phyloP scores from a whole-genome alignment of 83 land plant species.

The Thuja plicata region DNA sequence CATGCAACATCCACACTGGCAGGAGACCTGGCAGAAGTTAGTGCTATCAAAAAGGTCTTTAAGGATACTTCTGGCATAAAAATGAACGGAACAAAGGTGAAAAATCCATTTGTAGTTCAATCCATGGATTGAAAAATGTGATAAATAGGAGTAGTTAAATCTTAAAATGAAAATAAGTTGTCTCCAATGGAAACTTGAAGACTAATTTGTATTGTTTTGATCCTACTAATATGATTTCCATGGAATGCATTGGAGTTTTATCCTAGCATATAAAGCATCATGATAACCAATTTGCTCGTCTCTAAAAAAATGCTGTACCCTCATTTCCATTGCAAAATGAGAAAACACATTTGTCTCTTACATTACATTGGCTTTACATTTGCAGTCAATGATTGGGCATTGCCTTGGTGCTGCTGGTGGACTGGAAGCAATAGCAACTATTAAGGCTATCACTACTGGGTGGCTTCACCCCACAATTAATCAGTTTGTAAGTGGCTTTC shows the following conservation, averaged over 20 bases:
- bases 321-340: background rate
- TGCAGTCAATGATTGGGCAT: slow-evolving; percentile 83
- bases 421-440: slow-evolving; percentile 78
- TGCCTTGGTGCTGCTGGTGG: slow-evolving; percentile 81
- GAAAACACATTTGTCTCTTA: background rate
- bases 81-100: slow-evolving; percentile 82
- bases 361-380: background rate
- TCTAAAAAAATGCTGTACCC: background rate
- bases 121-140: background rate
- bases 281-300: background rate
- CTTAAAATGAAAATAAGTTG: background rate
- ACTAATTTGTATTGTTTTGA: background rate
- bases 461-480: slow-evolving; percentile 85
- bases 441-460: slow-evolving; percentile 75
- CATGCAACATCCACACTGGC: slow-evolving; percentile 89
- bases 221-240: background rate
- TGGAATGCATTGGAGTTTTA: background rate
- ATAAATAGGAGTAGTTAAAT: background rate
- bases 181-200: background rate
- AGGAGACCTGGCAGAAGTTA: slow-evolving; percentile 82
- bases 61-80: slow-evolving; percentile 68
- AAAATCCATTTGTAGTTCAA: background rate
- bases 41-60: slow-evolving; percentile 76
- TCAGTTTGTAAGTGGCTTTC: slow-evolving; percentile 52
- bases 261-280: background rate